phyloP scores from a whole-genome alignment of 2,329 filamentous ascomycete species.

The Sporothrix protearum region DNA sequence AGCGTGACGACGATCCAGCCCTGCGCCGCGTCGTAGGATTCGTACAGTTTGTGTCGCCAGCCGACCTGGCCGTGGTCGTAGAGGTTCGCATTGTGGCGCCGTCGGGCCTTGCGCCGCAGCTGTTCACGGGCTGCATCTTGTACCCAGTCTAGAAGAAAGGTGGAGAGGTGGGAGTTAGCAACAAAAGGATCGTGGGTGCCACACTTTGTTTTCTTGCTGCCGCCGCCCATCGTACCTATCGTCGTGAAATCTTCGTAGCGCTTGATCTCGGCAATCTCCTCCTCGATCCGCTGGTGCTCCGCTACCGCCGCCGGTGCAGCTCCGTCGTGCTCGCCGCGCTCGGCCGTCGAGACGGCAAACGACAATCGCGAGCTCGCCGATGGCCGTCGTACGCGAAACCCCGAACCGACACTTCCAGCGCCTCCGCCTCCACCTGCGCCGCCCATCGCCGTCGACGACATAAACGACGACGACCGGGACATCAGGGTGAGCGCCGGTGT shows the following conservation, averaged over 20 bases:
- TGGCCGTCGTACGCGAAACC: constrained; percentile 41
- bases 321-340: constrained; percentile 48
- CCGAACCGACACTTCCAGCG: neutral
- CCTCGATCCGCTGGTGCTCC: constrained; percentile 71
- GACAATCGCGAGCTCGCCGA: constrained; percentile 64
- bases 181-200: no score
- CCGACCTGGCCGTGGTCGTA: constrained; percentile 65
- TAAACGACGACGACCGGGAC: constrained; percentile 22
- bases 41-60: constrained; percentile 77
- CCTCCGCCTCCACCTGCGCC: neutral
- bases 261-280: constrained; percentile 97
- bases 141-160: constrained; percentile 82
- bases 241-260: constrained; percentile 99
- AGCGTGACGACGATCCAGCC: constrained; percentile 97
- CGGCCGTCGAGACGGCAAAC: constrained; percentile 60
- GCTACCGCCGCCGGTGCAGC: constrained; percentile 46
- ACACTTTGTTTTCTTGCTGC: no score
- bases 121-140: constrained; percentile 94
- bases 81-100: constrained; percentile 67
- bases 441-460: constrained; percentile 13
- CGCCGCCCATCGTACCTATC: constrained; percentile 55
- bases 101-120: constrained; percentile 69
- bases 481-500: no score
- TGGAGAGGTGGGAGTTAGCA: neutral
- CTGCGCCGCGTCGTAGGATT: constrained; percentile 92